Base-by-base conservation (phyloP, 371 early-diverging fungal genomes). In the Mortierella sp. region DNA sequence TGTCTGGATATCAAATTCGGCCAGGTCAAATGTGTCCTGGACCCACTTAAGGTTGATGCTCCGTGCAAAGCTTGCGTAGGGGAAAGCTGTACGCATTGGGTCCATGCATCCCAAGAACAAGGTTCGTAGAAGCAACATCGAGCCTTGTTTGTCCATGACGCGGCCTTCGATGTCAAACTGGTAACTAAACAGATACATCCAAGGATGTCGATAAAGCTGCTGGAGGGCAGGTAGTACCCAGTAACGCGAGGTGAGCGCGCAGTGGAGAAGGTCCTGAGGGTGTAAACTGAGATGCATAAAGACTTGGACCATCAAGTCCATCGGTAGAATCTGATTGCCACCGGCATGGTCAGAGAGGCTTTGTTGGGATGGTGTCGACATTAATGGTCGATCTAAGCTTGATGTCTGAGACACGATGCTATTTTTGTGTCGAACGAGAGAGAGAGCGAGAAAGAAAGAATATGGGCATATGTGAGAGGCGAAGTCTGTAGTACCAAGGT, bases 41-140 rank as follows among this genome's bases (percentile, higher is more conserved):
- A 79, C 70, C 79, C 79, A 79, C 19, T 79, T 72, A 15, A 79
- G 73, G 25, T 79, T 79, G 57, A 79, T 65, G 19, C 79, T 79
- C 45, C 79, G 65, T 1, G 79, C 79, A 60, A 79, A 79, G 25
- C 66, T 65, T 21, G 79, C 73, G 44, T 79, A 79, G 0, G 72
- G 73, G 21, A 79, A 66, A 1, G 66, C 55, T 0, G 73, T 73
- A 19, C 55, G 44, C 14, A 73, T 37, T 7, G 69, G 60, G 44
- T 79, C 79, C 66, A 73, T 58, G 55, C 79, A 72, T 52, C 70
- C 73, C 25, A 69, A 69, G 25, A 79, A 79, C 52, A 79, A 70
- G 4, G 79, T 79, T 19, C 79, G 68, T 11, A 79, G 73, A 62
- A 79, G 47, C 15, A 72, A 60, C 62, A 79, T 72, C 2, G 79